These are phyloP conservation scores for Schwanniomyces vanrijiae DNA, from an alignment of 805 yeast species.

Conservation along the genomic window DNA sequence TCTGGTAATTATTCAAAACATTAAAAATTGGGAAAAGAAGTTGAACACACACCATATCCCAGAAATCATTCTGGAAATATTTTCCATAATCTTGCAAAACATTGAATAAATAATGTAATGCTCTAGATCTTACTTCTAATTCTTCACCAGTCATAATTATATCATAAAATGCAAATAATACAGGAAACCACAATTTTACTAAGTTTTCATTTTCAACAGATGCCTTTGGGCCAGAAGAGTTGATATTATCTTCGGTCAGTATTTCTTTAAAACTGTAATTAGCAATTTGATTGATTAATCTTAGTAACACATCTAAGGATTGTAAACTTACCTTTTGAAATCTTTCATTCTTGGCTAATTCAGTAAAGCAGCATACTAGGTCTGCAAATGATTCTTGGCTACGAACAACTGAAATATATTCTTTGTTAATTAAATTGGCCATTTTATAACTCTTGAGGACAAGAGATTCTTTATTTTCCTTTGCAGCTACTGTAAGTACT, in stretches of 20 bases:
- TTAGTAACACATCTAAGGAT: conserved; percentile 71
- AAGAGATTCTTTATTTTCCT: conserved; percentile 53
- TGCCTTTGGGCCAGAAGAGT: conserved; percentile 13
- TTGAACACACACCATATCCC: conserved; percentile 79
- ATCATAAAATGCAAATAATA: conserved; percentile 81
- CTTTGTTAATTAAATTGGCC: conserved; percentile 59
- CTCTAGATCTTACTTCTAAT: conserved; percentile 88
- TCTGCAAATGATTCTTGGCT: conserved; percentile 68
- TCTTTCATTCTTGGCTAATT: conserved; percentile 77
- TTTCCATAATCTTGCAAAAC: conserved; percentile 77
- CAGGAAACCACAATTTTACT: conserved; percentile 77
- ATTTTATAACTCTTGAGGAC: conserved; percentile 65
- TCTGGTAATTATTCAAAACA: conserved; percentile 75
- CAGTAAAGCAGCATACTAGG: conserved; percentile 73
- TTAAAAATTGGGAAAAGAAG: conserved; percentile 88
- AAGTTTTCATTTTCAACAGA: conserved; percentile 33
- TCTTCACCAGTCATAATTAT: conserved; percentile 93
- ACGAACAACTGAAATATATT: conserved; percentile 61
- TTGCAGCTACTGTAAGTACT: conserved; percentile 73
- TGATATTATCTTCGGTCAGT: conserved; percentile 9
- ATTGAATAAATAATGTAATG: conserved; percentile 80
- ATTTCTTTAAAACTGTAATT: conserved; percentile 30
- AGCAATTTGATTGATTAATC: conserved; percentile 60
- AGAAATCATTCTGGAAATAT: conserved; percentile 68
- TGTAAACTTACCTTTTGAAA: conserved; percentile 81